Percentiles rank a stretch among this genome's conserved stretches.
Evolutionary conservation across 148 eudicot species (phyloP).

Genomic region (Selenicereus undatus): DNA sequence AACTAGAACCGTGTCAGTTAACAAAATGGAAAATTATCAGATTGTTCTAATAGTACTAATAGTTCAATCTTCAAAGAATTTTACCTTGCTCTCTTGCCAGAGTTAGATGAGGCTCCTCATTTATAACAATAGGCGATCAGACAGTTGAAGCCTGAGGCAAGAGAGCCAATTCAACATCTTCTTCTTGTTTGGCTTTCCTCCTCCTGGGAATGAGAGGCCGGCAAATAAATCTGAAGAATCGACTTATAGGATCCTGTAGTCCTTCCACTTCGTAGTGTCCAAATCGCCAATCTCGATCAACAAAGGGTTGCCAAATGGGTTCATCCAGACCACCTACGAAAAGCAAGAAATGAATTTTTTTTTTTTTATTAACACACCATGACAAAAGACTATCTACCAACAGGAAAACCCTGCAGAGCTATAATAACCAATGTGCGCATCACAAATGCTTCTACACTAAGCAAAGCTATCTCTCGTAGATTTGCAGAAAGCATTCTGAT

Average conservation of each 20-base stretch:
- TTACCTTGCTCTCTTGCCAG: not conserved
- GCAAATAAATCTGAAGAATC: slow-evolving; percentile 51
- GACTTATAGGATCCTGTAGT: slow-evolving; percentile 81
- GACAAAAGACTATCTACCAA: not conserved
- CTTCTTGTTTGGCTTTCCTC: slow-evolving; percentile 38
- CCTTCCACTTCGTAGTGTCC: slow-evolving; percentile 98
- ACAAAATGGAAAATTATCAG: too few species aligned
- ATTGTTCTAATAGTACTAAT: too few species aligned
- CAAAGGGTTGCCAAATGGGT: slow-evolving; percentile 67
- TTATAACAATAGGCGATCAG: slow-evolving; percentile 15
- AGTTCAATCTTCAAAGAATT: too few species aligned
- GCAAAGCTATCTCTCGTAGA: too few species aligned
- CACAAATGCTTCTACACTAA: too few species aligned
- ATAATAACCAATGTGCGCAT: not conserved
- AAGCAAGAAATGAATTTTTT: not conserved
- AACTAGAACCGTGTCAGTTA: too few species aligned
- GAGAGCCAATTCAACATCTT: slow-evolving; percentile 28
- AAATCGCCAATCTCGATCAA: slow-evolving; percentile 86
- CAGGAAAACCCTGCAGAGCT: not conserved
- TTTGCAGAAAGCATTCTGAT: not conserved
- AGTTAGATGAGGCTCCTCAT: not conserved
- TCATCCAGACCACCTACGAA: slow-evolving; percentile 89
- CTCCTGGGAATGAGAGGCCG: slow-evolving; percentile 36
- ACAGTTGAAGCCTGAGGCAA: slow-evolving; percentile 27
- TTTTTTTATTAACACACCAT: not conserved